Percentiles rank a stretch among this genome's conserved stretches.
Evolutionary conservation across 2,329 filamentous ascomycete species (phyloP).

Genomic region (Pseudogymnoascus sp.): DNA sequence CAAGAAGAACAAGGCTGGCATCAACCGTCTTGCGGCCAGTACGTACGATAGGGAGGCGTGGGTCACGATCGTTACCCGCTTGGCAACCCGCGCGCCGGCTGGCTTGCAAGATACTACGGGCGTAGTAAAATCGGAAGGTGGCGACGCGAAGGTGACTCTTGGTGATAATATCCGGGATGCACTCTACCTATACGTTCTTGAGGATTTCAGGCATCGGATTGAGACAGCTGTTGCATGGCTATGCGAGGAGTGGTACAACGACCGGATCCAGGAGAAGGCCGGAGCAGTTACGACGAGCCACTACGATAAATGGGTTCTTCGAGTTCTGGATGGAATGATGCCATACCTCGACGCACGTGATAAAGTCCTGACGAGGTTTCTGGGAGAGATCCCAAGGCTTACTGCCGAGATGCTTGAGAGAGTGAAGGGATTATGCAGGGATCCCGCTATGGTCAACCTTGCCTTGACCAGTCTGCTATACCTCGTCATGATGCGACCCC

Average conservation of each 20-base stretch:
- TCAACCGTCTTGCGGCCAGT: constrained; percentile 76
- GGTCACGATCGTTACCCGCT: constrained; percentile 76
- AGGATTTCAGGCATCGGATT: constrained; percentile 84
- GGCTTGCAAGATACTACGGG: constrained; percentile 52
- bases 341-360: constrained; percentile 89
- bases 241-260: constrained; percentile 97
- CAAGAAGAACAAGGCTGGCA: constrained; percentile 60
- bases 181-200: constrained; percentile 77
- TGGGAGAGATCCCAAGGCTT: constrained; percentile 83
- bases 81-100: constrained; percentile 71
- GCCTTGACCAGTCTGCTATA: constrained; percentile 59
- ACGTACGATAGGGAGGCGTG: constrained; percentile 82
- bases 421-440: constrained; percentile 59
- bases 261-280: constrained; percentile 48
- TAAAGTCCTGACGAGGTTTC: constrained; percentile 79
- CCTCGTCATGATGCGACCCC: constrained; percentile 59
- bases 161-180: constrained; percentile 68
- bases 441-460: constrained; percentile 55
- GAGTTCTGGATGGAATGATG: constrained; percentile 79
- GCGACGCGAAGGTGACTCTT: constrained; percentile 38
- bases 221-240: constrained; percentile 90
- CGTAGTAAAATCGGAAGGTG: constrained; percentile 48
- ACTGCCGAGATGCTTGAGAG: constrained; percentile 62
- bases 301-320: constrained; percentile 72
- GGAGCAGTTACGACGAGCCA: constrained; percentile 46